Evolutionary conservation across 306 rosid genomes (phyloP).

Genomic region (Urtica urens): DNA sequence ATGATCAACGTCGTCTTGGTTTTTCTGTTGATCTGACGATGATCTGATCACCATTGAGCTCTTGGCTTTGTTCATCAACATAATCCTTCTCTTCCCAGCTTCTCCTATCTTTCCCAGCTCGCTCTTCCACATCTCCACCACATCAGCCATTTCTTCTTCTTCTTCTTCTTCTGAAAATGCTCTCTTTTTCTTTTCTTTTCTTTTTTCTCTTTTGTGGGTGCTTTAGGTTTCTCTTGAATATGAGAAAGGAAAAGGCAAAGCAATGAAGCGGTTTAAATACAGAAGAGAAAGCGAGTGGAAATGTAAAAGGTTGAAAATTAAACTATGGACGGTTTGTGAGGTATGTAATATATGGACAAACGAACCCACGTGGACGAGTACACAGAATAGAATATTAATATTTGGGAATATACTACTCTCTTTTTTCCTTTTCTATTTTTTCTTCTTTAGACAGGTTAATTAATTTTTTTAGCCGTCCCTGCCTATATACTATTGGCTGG

Average conservation of each 20-base stretch:
- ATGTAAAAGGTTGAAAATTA: background rate
- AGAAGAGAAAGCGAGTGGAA: constrained; percentile 3
- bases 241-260: background rate
- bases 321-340: background rate
- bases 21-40: background rate
- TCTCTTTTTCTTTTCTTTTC: background rate
- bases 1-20: constrained; percentile 10
- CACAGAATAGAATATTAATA: constrained; percentile 15
- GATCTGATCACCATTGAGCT: constrained; percentile 11
- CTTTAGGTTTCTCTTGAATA: background rate
- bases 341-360: background rate
- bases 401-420: constrained; percentile 13
- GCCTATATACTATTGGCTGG: background rate
- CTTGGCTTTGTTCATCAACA: constrained; percentile 21
- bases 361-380: constrained; percentile 1
- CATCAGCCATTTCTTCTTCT: constrained; percentile 42
- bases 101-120: constrained; percentile 52
- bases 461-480: background rate
- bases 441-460: background rate
- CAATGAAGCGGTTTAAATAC: constrained; percentile 11
- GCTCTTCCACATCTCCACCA: constrained; percentile 51
- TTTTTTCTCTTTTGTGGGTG: background rate
- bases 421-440: background rate
- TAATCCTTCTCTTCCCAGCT: constrained; percentile 12
- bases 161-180: no score